Evolutionary conservation across 2,329 filamentous ascomycete genomes (phyloP), one percentile per base, ranked within the genome.

Genomic region (Ploettnerulaceae sp.): DNA sequence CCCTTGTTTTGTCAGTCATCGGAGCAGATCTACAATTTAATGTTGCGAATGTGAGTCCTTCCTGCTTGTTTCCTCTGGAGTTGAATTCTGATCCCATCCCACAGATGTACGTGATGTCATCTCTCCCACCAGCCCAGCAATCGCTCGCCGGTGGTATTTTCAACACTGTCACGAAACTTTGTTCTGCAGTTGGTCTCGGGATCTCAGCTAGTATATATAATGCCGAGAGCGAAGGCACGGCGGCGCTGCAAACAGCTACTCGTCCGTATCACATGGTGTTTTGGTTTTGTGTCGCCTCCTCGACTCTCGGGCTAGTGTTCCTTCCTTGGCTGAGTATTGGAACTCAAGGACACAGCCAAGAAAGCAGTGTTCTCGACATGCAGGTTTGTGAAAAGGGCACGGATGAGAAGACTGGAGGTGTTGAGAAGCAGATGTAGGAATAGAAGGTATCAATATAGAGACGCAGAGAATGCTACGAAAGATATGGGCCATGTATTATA

Each of bases 1-100:
- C 72, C 0, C 62, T 84, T 21, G 62, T 80, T 8, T 62, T 85
- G 15, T 71, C 73, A 17, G 81, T 84, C 2, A 67, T 82, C 2
- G 82, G 82, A 0, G 80, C 81, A 0, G 82, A 86, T 58, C 73
- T 86, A 15, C 75, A 84, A 46, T 86, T 84, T 62, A 84, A 84
- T 48, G 81, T 86, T 14, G 76, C 77, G 2, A 85, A 86, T 56
- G 75, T 80, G 59, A 56, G 73, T 65, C 26, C 17, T 15, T 24
- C 44, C n/a, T 32, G 32, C 54, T 47, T 57, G n/a, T n/a, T n/a
- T n/a, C n/a, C n/a, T n/a, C n/a, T n/a, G n/a, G n/a, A 50, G 47
- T 53, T 38, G 2, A 31, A 1, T 11, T 8, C 32, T 36, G 5
- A 29, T 15, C 31, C 21, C 25, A 3, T 18, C n/a, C 34, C 12